Base-by-base conservation (phyloP, 371 early-diverging fungal genomes). In the Mycotypha africana region DNA sequence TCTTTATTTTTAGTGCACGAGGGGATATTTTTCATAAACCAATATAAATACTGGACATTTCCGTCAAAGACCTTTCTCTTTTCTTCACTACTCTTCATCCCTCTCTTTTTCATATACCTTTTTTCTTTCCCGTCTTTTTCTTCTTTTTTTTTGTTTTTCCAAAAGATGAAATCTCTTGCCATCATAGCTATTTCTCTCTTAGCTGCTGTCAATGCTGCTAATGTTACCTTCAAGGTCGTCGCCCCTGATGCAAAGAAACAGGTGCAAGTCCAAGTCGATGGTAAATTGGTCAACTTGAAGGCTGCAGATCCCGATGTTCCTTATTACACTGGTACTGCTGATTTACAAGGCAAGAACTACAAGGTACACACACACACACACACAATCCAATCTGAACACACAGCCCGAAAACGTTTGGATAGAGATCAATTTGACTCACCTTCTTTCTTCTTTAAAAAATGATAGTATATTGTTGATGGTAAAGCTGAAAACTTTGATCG, bases 301-400 rank as follows among this genome's bases (percentile, higher is more conserved):
- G 70, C 73, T 22, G 11, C 60, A 4, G 77, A 79, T 26, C 48
- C 79, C 16, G 62, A 62, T 46, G 45, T 71, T 14, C 79, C 79
- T 38, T 60, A 59, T 44, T 79, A 64, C 35, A 63, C 66, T 15
- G 79, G 79, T 16, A 38, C 55, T 6, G 70, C 67, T 4, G 70
- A 79, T 40, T 55, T 68, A 8, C 39, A 58, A 25, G 58, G 56
- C 19, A 54, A 58, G 1, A 55, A 54, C 22, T 79, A 79, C 51
- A 74, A 74, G 50, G 70, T 70, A 60, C 42, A 22, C 8, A n/a
- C 24, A 31, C n/a, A 39, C 19, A 30, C 32, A 34, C 30, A 28
- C 12, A 28, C 6, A 28, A 28, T 28, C 30, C 30, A 12, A 28
- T 28, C n/a, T n/a, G n/a, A n/a, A n/a, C n/a, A n/a, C n/a, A n/a